Evolutionary conservation across 768 basidiomycete species (phyloP).

Genomic region (Mycena haematopus): DNA sequence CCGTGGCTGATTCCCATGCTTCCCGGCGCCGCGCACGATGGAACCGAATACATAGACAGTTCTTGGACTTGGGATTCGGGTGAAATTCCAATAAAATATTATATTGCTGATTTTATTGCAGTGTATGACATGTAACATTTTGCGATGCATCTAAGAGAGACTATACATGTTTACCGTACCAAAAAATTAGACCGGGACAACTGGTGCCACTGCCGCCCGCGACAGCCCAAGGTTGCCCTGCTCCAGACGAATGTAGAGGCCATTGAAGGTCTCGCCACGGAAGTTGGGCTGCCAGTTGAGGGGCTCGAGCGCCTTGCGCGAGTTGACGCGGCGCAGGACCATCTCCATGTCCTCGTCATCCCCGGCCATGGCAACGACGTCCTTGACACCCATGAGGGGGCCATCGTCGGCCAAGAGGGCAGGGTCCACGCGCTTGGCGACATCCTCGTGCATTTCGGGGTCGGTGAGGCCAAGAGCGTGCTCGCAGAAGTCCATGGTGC

Average conservation of each 20-base stretch:
- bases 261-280: conserved; percentile 24
- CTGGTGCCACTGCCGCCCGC: no score
- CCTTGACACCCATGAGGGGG: conserved; percentile 3
- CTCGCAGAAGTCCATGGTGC: conserved; percentile 13
- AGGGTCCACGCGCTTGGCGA: conserved; percentile 1
- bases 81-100: no score
- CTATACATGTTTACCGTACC: no score
- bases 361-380: conserved; percentile 8
- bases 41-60: no score
- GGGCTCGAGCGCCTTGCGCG: conserved; percentile 30
- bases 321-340: conserved; percentile 19
- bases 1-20: no score
- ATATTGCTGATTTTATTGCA: no score
- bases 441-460: conserved; percentile 2
- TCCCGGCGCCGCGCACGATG: no score
- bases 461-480: neutral
- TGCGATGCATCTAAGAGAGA: no score
- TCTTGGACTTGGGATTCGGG: no score
- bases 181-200: no score
- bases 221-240: conserved; percentile 30
- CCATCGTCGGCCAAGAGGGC: neutral
- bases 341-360: conserved; percentile 14
- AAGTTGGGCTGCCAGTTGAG: conserved; percentile 31
- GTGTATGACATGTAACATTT: no score
- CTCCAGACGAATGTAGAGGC: conserved; percentile 27